Conservation (phyloP, 257 asterid species). For the Nicotiana otophora region DNA sequence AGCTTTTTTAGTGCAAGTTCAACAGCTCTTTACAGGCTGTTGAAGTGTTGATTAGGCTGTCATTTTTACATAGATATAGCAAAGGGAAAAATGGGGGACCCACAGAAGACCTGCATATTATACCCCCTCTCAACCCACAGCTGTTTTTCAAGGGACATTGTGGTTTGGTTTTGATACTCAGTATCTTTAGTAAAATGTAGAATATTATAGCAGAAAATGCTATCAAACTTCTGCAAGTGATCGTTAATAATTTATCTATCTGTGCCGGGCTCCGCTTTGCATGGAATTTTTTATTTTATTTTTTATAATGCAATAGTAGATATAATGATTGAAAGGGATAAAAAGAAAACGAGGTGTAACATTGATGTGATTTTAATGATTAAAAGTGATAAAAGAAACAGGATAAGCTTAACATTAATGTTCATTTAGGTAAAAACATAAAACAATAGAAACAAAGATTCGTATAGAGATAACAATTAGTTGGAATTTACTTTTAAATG, state of each 20-base stretch:
- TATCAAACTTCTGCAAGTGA: conserved; percentile 24
- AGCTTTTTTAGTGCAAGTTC: conserved; percentile 33
- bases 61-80: conserved; percentile 35
- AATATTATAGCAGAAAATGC: conserved; percentile 19
- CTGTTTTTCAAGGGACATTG: conserved; percentile 38
- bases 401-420: background rate
- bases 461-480: background rate
- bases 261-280: background rate
- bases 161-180: conserved; percentile 19
- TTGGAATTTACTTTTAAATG: background rate
- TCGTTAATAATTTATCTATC: background rate
- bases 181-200: conserved; percentile 10
- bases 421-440: background rate
- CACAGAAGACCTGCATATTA: conserved; percentile 20
- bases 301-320: background rate
- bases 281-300: background rate
- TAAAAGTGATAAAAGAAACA: background rate
- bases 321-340: background rate
- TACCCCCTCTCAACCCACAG: conserved; percentile 20
- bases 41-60: conserved; percentile 44
- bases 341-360: background rate
- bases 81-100: conserved; percentile 38
- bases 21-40: conserved; percentile 77
- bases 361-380: background rate
- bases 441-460: background rate